Evolutionary conservation across 2,329 filamentous ascomycete genomes (phyloP).

Genomic region (Xylariaceae sp.): DNA sequence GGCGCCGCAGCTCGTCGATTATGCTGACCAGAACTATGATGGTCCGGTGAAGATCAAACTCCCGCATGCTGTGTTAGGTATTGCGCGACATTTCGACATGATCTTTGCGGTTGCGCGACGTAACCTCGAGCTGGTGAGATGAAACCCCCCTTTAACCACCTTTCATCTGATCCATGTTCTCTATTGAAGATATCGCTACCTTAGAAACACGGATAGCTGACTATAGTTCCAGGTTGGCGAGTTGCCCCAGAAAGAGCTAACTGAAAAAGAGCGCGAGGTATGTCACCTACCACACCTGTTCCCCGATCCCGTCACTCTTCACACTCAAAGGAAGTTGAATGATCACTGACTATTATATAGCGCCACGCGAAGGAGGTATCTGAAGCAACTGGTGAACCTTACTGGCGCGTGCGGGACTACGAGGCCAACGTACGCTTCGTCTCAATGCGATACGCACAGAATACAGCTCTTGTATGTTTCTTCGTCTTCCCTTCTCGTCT

Average conservation of each 20-base stretch:
- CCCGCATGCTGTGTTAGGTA: neutral
- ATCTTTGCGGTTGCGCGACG: too few species aligned
- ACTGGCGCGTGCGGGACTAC: conserved; percentile 13
- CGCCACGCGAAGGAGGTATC: conserved; percentile 7
- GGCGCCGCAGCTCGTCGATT: neutral
- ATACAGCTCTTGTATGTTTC: neutral
- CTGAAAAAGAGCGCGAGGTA: too few species aligned
- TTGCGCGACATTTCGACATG: neutral
- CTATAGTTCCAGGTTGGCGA: too few species aligned
- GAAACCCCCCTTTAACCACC: too few species aligned
- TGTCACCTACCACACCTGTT: too few species aligned
- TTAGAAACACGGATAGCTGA: too few species aligned
- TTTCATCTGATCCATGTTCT: too few species aligned
- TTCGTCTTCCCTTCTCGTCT: neutral
- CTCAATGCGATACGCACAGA: neutral
- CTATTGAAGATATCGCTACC: too few species aligned
- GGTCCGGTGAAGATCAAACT: conserved; percentile 3
- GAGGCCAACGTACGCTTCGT: neutral
- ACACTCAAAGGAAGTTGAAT: neutral
- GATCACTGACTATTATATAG: neutral
- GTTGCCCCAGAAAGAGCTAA: too few species aligned
- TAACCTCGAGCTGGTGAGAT: too few species aligned
- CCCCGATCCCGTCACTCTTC: too few species aligned
- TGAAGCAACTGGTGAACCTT: conserved; percentile 16
- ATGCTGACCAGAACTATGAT: neutral